Base-by-base conservation (phyloP, 2,329 filamentous ascomycete genomes). In the Ceratocystis cubensis region DNA sequence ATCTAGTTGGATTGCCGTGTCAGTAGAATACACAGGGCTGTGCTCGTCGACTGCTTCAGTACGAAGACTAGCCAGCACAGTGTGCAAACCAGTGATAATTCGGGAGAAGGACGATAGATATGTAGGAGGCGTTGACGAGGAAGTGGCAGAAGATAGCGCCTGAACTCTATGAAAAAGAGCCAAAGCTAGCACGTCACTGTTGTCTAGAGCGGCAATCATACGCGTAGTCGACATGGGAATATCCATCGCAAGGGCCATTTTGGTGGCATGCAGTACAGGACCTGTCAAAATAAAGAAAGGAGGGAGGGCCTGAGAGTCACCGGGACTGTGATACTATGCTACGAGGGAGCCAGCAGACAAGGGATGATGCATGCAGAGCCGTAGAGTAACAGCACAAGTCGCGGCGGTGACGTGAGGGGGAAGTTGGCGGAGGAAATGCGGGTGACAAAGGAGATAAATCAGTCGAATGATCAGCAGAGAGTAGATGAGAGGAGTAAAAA, bases 1-100 rank as follows among this genome's bases (percentile, higher is more conserved):
- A 0, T 73, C 75, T 15, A 87, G 76, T 71, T 83, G 79, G 45
- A 79, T 76, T 7, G 75, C 72, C 70, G 82, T 83, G 61, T 79
- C 73, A 44, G 76, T 73, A 25, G 74, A 75, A 53, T 75, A 76
- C 10, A 80, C 75, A 8, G 84, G 85, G 70, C 82, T 81, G 1
- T 77, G 76, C 70, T 84, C 82, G 69, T 81, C 78, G 48, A 80
- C 79, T n/a, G 66, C 63, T 74, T 86, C 84, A 69, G 79, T 76
- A 65, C 81, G 82, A 30, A 87, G 75, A 70, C 85, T 81, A 65
- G 82, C 80, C 5, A 87, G 75, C 13, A 80, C 80, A 5, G 78
- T 78, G 70, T 86, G 80, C 50, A 87, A 75, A 56, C 76, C 76
- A 65, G 79, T 79, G 48, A 86, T 78, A 45, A 79, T 78, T 15